Base-by-base conservation (phyloP, 768 basidiomycete species). In the Serpula lacrymans region DNA sequence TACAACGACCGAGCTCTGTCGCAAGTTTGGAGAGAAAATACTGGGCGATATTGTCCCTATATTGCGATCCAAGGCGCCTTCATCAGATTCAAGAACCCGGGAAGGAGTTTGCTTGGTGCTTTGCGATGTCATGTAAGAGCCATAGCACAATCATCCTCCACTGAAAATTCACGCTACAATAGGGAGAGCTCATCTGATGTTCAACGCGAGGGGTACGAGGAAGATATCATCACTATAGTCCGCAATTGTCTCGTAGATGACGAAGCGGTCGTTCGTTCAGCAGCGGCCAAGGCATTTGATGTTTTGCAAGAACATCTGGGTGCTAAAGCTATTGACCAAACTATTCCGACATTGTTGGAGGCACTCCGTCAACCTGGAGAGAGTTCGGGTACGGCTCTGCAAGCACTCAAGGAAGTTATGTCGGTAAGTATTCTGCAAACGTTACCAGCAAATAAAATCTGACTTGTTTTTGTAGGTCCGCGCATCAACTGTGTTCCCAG, bases 321-420 rank as follows among this genome's bases (percentile, higher is more conserved):
- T 6, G 74, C 80, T 22, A 88, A 84, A 56, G 93, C 94, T 5
- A 94, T 97, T 47, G 95, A 98, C 55, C 80, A 94, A 64, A 98
- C 92, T 0, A 97, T 98, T 43, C 95, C 96, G 0, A 98, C 95
- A 0, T 63, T 98, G 0, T 61, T 99, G 39, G 92, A 93, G 52
- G 95, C 95, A 2, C 82, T 98, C 25, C 83, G 90, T 13, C 88
- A 92, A 60, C 91, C 93, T 11, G 94, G 94, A 4, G 86, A 84
- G 52, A 80, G 86, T 14, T 95, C 95, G n/a, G 93, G 91, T 8
- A 97, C 95, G 12, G 95, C 96, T 9, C 70, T 98, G 25, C 84
- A 93, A 55, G 96, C 96, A 0, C 68, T 98, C 27, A 82, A 75
- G 41, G 95, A 98, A 69, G 91, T 98, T 50, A 95, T 95, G 88